These are phyloP conservation scores for Taxillus chinensis DNA, from an alignment of 164 flowering plant genomes.

Conservation along the genomic window DNA sequence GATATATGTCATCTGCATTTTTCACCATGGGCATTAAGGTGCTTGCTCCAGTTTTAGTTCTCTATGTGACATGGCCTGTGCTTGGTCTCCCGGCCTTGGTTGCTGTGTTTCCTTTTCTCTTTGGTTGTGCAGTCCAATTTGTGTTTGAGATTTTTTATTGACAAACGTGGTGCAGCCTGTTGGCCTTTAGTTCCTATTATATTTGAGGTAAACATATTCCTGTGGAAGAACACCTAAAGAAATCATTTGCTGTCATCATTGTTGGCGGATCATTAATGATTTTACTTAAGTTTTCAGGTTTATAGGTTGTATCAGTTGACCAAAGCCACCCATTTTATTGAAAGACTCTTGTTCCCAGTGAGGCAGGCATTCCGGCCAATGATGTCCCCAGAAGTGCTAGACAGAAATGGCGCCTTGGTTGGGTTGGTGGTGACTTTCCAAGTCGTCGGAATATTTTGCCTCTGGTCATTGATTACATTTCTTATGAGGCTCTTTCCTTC, in stretches of 20 bases:
- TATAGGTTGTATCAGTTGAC: constrained; percentile 76
- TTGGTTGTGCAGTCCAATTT: constrained; percentile 59
- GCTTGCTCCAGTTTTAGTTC: constrained; percentile 50
- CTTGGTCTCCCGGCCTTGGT: constrained; percentile 52
- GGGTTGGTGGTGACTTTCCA: constrained; percentile 55
- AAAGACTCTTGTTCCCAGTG: constrained; percentile 48
- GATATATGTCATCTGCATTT: constrained; percentile 60
- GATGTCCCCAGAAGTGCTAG: constrained; percentile 31
- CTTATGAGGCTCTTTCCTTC: constrained; percentile 89
- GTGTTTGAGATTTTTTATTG: constrained; percentile 49
- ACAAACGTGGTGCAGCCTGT: constrained; percentile 47
- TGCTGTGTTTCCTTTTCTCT: constrained; percentile 63
- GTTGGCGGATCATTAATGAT: neutral
- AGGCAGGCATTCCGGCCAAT: constrained; percentile 28
- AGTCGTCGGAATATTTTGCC: constrained; percentile 59
- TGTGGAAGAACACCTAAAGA: neutral
- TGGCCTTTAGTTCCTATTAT: constrained; percentile 90
- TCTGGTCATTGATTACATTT: constrained; percentile 84
- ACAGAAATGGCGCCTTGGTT: constrained; percentile 44
- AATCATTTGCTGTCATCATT: neutral
- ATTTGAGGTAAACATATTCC: constrained; percentile 54
- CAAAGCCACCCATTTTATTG: constrained; percentile 51
- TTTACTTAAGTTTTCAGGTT: constrained; percentile 48
- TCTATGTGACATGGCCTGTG: constrained; percentile 61
- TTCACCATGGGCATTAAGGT: constrained; percentile 65